These are phyloP conservation scores for Aureobasidium sp. DNA, from an alignment of 2,329 filamentous ascomycete species.

Conservation along the genomic window DNA sequence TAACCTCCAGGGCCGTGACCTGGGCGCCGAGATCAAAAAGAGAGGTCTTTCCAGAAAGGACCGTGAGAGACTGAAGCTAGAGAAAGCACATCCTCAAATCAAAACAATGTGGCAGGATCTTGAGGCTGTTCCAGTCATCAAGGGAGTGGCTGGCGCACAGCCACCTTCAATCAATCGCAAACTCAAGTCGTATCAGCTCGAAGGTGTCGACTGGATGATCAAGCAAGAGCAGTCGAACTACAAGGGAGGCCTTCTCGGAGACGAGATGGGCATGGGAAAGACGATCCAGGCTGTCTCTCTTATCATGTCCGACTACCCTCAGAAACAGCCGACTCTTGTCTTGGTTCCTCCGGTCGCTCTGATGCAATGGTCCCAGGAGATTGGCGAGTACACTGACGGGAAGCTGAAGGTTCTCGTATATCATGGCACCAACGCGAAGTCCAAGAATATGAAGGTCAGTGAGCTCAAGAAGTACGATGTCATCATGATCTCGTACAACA, in stretches of 20 bases:
- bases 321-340: slow-evolving; percentile 73
- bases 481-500: slow-evolving; percentile 94
- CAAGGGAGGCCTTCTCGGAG: slow-evolving; percentile 83
- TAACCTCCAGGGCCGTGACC: not conserved
- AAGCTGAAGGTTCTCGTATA: slow-evolving; percentile 85
- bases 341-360: slow-evolving; percentile 87
- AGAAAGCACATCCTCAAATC: slow-evolving; percentile 69
- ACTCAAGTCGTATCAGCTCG: slow-evolving; percentile 87
- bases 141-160: slow-evolving; percentile 58
- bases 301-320: slow-evolving; percentile 95
- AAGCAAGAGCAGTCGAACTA: slow-evolving; percentile 80
- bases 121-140: slow-evolving; percentile 59
- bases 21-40: slow-evolving; percentile 15
- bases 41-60: slow-evolving; percentile 24
- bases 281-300: slow-evolving; percentile 97
- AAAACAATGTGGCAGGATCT: slow-evolving; percentile 79
- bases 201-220: slow-evolving; percentile 91
- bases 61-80: slow-evolving; percentile 59
- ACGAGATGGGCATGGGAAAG: slow-evolving; percentile 98
- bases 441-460: slow-evolving; percentile 66
- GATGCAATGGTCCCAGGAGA: slow-evolving; percentile 76
- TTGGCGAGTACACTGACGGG: slow-evolving; percentile 67
- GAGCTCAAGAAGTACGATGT: slow-evolving; percentile 81
- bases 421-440: slow-evolving; percentile 77
- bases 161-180: slow-evolving; percentile 72